Percentiles rank a stretch among this genome's conserved stretches.
Conservation (phyloP, 345 rosid genomes). For the Adansonia digitata region DNA sequence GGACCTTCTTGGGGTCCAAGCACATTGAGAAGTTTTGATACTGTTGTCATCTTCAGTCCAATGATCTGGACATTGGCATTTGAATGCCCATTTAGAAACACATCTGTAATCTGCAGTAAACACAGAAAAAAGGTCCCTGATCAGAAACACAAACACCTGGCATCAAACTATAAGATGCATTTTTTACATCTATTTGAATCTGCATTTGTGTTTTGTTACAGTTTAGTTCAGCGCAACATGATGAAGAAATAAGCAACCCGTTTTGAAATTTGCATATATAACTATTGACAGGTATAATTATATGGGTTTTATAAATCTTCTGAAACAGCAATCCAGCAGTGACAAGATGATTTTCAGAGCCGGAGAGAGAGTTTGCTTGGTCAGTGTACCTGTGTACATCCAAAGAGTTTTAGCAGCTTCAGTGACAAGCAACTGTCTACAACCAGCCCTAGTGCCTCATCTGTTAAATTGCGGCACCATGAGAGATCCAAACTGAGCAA, state of each 20-base stretch:
- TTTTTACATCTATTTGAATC: background rate
- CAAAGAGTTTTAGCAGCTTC: constrained; percentile 49
- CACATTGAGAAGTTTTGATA: background rate
- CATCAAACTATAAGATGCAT: background rate
- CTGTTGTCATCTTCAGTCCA: background rate
- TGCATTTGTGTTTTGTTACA: background rate
- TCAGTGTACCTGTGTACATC: constrained; percentile 55
- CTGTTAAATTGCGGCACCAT: constrained; percentile 49
- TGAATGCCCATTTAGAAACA: constrained; percentile 3
- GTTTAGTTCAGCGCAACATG: background rate
- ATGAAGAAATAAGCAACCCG: background rate
- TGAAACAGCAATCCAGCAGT: background rate
- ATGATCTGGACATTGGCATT: constrained; percentile 1
- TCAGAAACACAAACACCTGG: background rate
- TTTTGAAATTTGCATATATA: background rate
- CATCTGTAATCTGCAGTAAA: constrained; percentile 4
- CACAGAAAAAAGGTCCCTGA: background rate
- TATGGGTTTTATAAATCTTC: too few species aligned
- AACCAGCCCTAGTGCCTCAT: constrained; percentile 50
- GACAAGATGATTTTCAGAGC: background rate
- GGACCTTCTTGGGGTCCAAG: background rate
- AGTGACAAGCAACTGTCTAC: constrained; percentile 43
- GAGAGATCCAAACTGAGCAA: constrained; percentile 51
- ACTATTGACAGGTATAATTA: too few species aligned
- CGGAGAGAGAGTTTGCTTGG: background rate